phyloP scores from a whole-genome alignment of 1,284 basidiomycete species.

The Neonothopanus nambi region DNA sequence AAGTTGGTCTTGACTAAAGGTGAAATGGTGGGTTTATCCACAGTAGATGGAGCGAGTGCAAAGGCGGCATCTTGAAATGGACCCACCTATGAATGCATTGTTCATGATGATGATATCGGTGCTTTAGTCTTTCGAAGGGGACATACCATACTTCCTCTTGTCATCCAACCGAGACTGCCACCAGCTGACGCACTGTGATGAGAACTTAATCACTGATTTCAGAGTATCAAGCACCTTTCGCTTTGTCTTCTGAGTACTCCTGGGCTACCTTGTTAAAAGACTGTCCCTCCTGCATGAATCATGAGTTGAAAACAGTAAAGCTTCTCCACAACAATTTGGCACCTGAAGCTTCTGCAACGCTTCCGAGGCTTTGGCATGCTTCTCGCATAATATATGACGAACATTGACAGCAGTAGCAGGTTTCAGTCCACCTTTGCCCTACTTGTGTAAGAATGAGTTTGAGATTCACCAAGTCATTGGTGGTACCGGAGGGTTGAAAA shows the following conservation, averaged over 20 bases:
- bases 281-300: slow-evolving; percentile 56
- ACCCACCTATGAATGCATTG: slow-evolving; percentile 35
- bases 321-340: slow-evolving; percentile 4
- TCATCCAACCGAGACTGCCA: slow-evolving; percentile 84
- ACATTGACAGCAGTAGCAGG: slow-evolving; percentile 80
- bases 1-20: slow-evolving; percentile 77
- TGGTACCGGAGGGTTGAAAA: background rate
- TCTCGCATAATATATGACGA: slow-evolving; percentile 85
- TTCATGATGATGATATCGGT: background rate
- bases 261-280: slow-evolving; percentile 84
- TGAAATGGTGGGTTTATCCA: slow-evolving; percentile 73
- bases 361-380: slow-evolving; percentile 75
- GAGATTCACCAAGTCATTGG: background rate
- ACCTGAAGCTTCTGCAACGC: slow-evolving; percentile 79
- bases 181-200: slow-evolving; percentile 52
- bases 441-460: background rate
- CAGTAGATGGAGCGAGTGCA: slow-evolving; percentile 70
- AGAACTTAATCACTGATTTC: background rate
- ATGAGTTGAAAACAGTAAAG: slow-evolving; percentile 4
- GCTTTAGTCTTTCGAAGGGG: background rate
- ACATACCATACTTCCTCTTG: slow-evolving; percentile 75
- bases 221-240: slow-evolving; percentile 56
- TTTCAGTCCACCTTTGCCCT: slow-evolving; percentile 43
- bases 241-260: slow-evolving; percentile 87
- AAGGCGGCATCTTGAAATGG: slow-evolving; percentile 85